Percentiles rank a stretch among this genome's conserved stretches.
These are phyloP conservation scores for Viola pubescens DNA, from an alignment of 441 rosid genomes.

Conservation along the genomic window DNA sequence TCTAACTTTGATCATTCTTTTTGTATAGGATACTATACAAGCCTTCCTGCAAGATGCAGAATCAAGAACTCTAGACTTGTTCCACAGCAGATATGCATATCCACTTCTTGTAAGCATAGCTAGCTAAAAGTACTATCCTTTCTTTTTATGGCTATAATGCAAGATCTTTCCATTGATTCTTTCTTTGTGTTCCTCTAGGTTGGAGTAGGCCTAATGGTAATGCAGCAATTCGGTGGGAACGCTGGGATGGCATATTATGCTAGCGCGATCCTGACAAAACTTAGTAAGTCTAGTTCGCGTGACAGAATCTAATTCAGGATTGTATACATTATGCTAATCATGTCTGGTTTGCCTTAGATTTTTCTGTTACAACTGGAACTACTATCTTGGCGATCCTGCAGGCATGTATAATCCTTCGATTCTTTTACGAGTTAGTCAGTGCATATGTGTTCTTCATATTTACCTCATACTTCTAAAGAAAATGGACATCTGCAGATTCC, in stretches of 20 bases:
- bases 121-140: neutral
- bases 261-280: constrained; percentile 33
- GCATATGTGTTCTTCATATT: neutral
- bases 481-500: constrained; percentile 35
- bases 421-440: neutral
- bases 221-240: constrained; percentile 42
- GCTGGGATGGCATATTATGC: constrained; percentile 41
- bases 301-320: no score
- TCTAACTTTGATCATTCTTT: neutral
- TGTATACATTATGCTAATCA: no score
- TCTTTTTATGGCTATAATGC: no score
- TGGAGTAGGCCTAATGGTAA: constrained; percentile 54
- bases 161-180: neutral
- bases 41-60: constrained; percentile 15
- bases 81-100: constrained; percentile 40
- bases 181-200: constrained; percentile 21
- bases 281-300: constrained; percentile 28
- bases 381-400: constrained; percentile 26
- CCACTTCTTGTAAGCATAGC: constrained; percentile 40
- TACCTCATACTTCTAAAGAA: neutral
- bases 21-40: constrained; percentile 31
- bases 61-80: constrained; percentile 27
- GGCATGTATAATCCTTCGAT: constrained; percentile 21
- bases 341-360: constrained; percentile 20
- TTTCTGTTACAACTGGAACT: constrained; percentile 35